Base-by-base conservation (phyloP, 2,329 filamentous ascomycete genomes). In the Aspergillus brunneoviolaceus region DNA sequence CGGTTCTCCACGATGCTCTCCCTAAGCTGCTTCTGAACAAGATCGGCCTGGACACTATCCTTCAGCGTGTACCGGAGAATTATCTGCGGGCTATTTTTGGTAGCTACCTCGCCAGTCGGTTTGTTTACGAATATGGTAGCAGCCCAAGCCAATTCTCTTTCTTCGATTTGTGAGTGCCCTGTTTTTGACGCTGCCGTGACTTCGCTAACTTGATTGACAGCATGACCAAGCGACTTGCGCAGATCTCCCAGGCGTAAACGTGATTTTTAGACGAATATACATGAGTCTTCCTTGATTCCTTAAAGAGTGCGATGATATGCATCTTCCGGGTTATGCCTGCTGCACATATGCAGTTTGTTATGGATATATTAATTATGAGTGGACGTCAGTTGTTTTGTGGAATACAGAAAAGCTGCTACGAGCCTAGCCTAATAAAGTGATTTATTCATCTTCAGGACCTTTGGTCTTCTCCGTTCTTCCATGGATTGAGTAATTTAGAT, bases 1-100 rank as follows among this genome's bases (percentile, higher is more conserved):
- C 87, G 0, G 90, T 98, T 0, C 82, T 99, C 21, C 82, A 84
- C 54, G 92, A 98, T 76, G 95, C 95, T 9, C 84, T 99, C 54
- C 95, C 95, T 1, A 87, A 88, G 61, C 82, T 96, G 58, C 81
- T 99, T 61, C 79, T 96, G 63, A 84, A 95, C 72, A 91, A 96
- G 85, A 91, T 99, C 77, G 94, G 94, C 1, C 83, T 99, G 19
- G 90, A 96, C 52, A 91, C 88, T 58, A 92, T 99, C 67, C 85
- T 97, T 63, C 77, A 88, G 72, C 86, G 95, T 66, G 93, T 99
- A 23, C 95, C 95, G 0, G 91, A 96, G 63, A 89, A 88, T 68
- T 99, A 99, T 74, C 85, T 99, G 64, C 87, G 92, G 66, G 89
- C 93, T 66, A 98, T 99, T 75, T 99, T 99, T 73, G 95, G 95